These are phyloP conservation scores for Glycine latifolia DNA, from an alignment of 306 rosid species.

Conservation along the genomic window DNA sequence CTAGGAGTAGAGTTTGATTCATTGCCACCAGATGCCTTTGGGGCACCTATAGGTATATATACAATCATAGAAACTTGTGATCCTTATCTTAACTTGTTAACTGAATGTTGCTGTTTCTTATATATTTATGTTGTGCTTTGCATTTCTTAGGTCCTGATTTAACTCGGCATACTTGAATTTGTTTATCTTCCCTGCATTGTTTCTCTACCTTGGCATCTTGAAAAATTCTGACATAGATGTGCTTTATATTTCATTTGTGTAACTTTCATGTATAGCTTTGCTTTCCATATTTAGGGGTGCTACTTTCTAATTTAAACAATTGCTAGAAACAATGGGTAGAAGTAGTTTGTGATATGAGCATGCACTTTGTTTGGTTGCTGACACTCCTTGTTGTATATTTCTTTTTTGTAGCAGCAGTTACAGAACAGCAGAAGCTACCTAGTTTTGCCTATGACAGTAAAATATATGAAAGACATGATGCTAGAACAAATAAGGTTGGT, in stretches of 20 bases:
- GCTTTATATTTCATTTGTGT: not conserved
- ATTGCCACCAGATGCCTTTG: conserved; percentile 98
- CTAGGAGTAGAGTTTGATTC: conserved; percentile 92
- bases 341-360: conserved; percentile 36
- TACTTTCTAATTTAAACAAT: conserved; percentile 8
- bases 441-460: conserved; percentile 66
- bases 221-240: not conserved
- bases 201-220: not conserved
- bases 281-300: not conserved
- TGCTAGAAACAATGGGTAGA: conserved; percentile 24
- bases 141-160: conserved; percentile 26
- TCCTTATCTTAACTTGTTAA: conserved; percentile 23
- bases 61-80: conserved; percentile 18
- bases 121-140: not conserved
- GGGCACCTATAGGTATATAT: conserved; percentile 76
- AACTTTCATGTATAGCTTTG: not conserved
- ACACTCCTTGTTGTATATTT: conserved; percentile 37
- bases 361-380: conserved; percentile 44
- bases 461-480: conserved; percentile 69
- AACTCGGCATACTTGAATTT: conserved; percentile 20
- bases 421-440: conserved; percentile 76
- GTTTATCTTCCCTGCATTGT: conserved; percentile 12
- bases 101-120: conserved; percentile 25
- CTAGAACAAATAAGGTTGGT: conserved; percentile 74
- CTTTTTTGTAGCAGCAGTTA: conserved; percentile 53